Base-by-base conservation (phyloP, 148 eudicot species). In the Limonium bicolor region DNA sequence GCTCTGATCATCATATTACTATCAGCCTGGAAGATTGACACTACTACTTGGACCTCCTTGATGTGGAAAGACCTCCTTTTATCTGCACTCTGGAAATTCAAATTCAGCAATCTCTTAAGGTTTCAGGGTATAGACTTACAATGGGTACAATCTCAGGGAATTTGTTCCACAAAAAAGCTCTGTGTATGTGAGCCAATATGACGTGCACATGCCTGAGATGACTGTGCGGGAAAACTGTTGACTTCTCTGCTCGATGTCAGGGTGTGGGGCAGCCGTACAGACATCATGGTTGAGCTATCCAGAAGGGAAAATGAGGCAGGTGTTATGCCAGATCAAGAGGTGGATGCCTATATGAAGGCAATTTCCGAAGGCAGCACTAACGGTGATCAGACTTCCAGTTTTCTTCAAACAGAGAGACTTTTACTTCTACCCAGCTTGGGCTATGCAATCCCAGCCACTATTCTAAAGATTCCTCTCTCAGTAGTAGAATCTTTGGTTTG, bases 281-380 rank as follows among this genome's bases (percentile, higher is more conserved):
- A 74, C 32, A 56, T 65, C 30, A 55, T 85, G 73, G 18, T 11
- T 31, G 86, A 77, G 51, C 61, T 85, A 43, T 64, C 54, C 52
- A 77, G 70, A 74, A 72, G 86, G 62, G 95, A 85, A 62, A 85
- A 80, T 51, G 80, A 65, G 34, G 76, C 70, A 41, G 77, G 82
- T 48, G 65, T 85, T 16, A 30, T 79, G 54, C 90, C 95, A n/a
- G 84, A 85, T 65, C 77, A 73, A 20, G 86, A 77, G 28, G 52
- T 72, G 14, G 96, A 82, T 65, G 66, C 77, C 30, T 86, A 63
- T 53, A 78, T 82, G 88, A 86, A 86, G 94, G 96, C 76, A 55
- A 29, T 39, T 70, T 15, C 76, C 87, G 2, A 87, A 86, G 63
- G 49, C 73, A 28, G 27, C 71, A 20, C 46, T 86, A 74, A 86